phyloP scores from a whole-genome alignment of 2,329 filamentous ascomycete genomes.

The Xylariaceae sp. region DNA sequence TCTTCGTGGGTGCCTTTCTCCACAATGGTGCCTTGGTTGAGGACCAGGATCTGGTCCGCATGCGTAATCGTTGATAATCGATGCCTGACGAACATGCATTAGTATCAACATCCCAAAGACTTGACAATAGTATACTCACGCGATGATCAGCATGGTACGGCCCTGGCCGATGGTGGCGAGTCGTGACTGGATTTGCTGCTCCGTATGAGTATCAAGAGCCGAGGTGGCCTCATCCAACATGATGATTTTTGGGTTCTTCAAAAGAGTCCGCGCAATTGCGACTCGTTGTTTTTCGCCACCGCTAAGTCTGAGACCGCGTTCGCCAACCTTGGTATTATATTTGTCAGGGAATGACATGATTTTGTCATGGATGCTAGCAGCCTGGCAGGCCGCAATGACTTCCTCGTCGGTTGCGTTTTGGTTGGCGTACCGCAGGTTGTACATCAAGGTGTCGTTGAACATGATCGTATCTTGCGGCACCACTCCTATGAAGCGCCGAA shows the following conservation, averaged over 20 bases:
- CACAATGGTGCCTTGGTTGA: conserved; percentile 76
- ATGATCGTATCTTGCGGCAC: conserved; percentile 96
- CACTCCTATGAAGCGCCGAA: conserved; percentile 89
- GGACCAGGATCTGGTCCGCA: conserved; percentile 83
- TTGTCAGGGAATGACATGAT: conserved; percentile 88
- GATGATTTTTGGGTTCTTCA: conserved; percentile 91
- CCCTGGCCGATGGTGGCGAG: conserved; percentile 82
- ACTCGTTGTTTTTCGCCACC: conserved; percentile 94
- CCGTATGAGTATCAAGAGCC: conserved; percentile 88
- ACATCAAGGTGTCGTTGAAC: conserved; percentile 95
- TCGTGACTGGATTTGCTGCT: conserved; percentile 90
- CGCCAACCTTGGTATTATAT: conserved; percentile 89
- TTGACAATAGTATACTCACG: conserved; percentile 59
- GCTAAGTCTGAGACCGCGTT: conserved; percentile 84
- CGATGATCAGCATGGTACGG: conserved; percentile 93
- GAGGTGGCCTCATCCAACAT: conserved; percentile 94
- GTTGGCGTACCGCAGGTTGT: conserved; percentile 91
- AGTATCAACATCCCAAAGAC: conserved; percentile 20
- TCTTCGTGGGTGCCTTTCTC: conserved; percentile 83
- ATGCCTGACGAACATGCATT: conserved; percentile 57
- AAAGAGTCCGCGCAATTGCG: conserved; percentile 89
- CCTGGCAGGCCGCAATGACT: conserved; percentile 80
- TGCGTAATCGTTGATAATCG: conserved; percentile 85
- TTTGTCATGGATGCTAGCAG: conserved; percentile 91
- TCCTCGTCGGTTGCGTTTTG: conserved; percentile 81